Evolutionary conservation across 2,329 filamentous ascomycete genomes (phyloP).

Genomic region (Fusarium foetens): DNA sequence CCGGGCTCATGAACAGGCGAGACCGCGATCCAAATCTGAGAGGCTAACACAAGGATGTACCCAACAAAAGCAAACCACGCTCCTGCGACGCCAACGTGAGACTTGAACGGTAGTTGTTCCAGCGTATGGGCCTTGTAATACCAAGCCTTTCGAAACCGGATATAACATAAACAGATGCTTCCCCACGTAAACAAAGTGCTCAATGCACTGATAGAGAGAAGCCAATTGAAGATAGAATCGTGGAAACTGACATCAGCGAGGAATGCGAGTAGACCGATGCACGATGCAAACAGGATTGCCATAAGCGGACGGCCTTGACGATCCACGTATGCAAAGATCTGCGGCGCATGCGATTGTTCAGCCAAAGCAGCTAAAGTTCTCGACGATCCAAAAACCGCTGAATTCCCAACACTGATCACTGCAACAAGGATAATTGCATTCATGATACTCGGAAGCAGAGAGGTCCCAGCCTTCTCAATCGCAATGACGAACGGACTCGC

Average conservation of each 20-base stretch:
- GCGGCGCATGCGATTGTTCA: conserved; percentile 85
- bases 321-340: conserved; percentile 82
- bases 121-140: conserved; percentile 71
- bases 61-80: conserved; percentile 84
- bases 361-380: conserved; percentile 89
- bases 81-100: conserved; percentile 80
- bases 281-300: conserved; percentile 74
- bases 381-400: conserved; percentile 89
- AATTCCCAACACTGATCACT: conserved; percentile 91
- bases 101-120: conserved; percentile 81
- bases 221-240: conserved; percentile 78
- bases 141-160: conserved; percentile 89
- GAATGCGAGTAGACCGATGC: conserved; percentile 79
- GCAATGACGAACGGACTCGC: conserved; percentile 95
- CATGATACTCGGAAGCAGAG: conserved; percentile 85
- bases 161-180: conserved; percentile 87
- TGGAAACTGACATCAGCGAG: conserved; percentile 73
- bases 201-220: conserved; percentile 77
- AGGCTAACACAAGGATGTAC: conserved; percentile 79
- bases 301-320: conserved; percentile 83
- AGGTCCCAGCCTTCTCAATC: conserved; percentile 84
- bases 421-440: conserved; percentile 94
- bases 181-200: conserved; percentile 82
- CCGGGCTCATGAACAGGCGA: conserved; percentile 71
- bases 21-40: conserved; percentile 89